Evolutionary conservation across 345 rosid species (phyloP).

Genomic region (Arabidopsis arenosa): DNA sequence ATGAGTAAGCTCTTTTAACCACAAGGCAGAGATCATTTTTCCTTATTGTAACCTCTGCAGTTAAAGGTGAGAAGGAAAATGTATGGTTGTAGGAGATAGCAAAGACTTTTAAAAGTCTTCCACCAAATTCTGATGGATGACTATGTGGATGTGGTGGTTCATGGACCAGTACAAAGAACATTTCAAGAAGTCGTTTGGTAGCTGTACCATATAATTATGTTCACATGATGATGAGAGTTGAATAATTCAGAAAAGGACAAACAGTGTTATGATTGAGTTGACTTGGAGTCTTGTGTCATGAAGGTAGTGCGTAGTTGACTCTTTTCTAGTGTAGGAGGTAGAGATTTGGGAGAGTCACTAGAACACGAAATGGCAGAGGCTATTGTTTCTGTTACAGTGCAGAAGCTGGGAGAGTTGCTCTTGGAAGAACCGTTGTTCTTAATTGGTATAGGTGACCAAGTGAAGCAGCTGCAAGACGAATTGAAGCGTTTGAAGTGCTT

Average conservation of each 20-base stretch:
- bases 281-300: conserved; percentile 26
- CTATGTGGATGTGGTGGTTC: conserved; percentile 38
- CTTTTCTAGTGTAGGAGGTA: conserved; percentile 9
- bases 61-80: conserved; percentile 19
- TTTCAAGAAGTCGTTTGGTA: conserved; percentile 13
- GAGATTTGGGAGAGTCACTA: conserved; percentile 2
- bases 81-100: conserved; percentile 29
- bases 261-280: not conserved
- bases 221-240: conserved; percentile 31
- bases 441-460: conserved; percentile 34
- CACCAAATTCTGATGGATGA: conserved; percentile 26
- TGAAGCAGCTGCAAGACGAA: conserved; percentile 45
- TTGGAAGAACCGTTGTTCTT: conserved; percentile 32
- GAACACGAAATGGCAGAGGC: conserved; percentile 46
- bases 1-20: not conserved
- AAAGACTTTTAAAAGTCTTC: conserved; percentile 39
- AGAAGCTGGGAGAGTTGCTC: conserved; percentile 42
- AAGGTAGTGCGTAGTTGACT: conserved; percentile 17
- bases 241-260: conserved; percentile 29
- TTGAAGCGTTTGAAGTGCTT: conserved; percentile 47
- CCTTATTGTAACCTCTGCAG: conserved; percentile 8
- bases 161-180: conserved; percentile 29
- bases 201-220: conserved; percentile 20
- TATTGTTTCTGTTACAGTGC: conserved; percentile 40
- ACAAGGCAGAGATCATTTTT: conserved; percentile 21